Conservation (phyloP, 1,284 basidiomycete genomes). For the Apiotrichum sp. region DNA sequence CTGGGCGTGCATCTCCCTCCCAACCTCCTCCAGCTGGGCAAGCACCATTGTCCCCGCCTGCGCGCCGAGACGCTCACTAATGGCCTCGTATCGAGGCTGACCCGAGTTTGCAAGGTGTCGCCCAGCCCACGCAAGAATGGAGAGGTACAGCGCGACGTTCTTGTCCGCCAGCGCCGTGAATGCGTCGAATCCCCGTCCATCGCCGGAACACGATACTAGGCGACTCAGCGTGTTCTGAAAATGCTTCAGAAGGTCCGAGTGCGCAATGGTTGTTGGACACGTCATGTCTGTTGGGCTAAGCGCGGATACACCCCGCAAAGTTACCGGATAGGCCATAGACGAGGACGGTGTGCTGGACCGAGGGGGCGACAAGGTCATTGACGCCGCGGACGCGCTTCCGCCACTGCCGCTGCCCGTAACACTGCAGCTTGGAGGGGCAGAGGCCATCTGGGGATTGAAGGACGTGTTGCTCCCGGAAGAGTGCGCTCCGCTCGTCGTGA, state of each 20-base stretch:
- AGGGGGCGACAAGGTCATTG: not conserved
- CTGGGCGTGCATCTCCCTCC: not conserved
- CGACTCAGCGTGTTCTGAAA: slow-evolving; percentile 23
- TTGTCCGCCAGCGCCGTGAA: slow-evolving; percentile 22
- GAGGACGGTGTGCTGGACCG: not conserved
- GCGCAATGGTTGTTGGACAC: not conserved
- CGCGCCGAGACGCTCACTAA: slow-evolving; percentile 27
- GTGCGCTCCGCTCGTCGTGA: not conserved
- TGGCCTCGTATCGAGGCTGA: slow-evolving; percentile 27
- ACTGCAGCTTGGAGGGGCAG: too few relatives aligned
- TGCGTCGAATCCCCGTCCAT: slow-evolving; percentile 23
- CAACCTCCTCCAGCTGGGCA: not conserved
- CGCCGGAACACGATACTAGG: slow-evolving; percentile 25
- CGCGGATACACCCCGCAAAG: too few relatives aligned
- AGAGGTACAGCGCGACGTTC: slow-evolving; percentile 22
- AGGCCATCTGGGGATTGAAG: too few relatives aligned
- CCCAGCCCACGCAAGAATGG: slow-evolving; percentile 34
- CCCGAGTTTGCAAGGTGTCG: slow-evolving; percentile 34
- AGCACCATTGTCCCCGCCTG: slow-evolving; percentile 21
- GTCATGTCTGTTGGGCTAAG: too few relatives aligned
- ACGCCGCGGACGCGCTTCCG: not conserved
- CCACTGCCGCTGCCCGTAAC: not conserved
- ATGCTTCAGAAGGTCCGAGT: slow-evolving; percentile 18
- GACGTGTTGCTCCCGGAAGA: too few relatives aligned
- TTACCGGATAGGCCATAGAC: too few relatives aligned